A percentile compares a stretch with the other conserved stretches of the same genome.
These are phyloP conservation scores for Rosa persica DNA, from an alignment of 306 rosid species.

Conservation along the genomic window DNA sequence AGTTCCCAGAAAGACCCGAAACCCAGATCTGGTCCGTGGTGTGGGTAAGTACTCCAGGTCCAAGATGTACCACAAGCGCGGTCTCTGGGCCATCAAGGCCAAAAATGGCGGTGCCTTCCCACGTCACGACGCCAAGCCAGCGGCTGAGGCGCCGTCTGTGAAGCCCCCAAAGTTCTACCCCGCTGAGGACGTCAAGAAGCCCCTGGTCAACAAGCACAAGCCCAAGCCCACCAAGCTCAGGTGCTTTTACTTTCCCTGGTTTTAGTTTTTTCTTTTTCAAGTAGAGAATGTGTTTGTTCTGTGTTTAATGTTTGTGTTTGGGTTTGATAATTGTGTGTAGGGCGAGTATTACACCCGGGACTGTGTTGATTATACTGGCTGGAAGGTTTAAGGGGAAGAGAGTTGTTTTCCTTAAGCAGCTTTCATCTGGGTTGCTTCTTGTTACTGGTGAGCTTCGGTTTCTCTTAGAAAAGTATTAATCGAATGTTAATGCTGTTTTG, in stretches of 20 bases:
- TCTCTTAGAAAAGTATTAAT: no score
- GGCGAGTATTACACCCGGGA: conserved; percentile 34
- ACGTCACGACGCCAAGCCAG: conserved; percentile 33
- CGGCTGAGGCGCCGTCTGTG: conserved; percentile 15
- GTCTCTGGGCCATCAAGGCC: conserved; percentile 48
- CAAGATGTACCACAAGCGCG: conserved; percentile 41
- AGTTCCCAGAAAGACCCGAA: conserved; percentile 25
- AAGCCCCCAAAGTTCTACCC: conserved; percentile 42
- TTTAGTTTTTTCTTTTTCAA: neutral
- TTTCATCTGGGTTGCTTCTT: conserved; percentile 38
- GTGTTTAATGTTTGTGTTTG: neutral
- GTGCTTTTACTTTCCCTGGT: neutral
- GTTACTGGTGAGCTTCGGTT: conserved; percentile 28
- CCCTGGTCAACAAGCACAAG: conserved; percentile 35
- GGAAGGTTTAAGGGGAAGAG: conserved; percentile 47
- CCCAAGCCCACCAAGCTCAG: conserved; percentile 40
- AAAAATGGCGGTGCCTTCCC: conserved; percentile 41
- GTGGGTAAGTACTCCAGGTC: conserved; percentile 41
- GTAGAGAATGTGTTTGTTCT: neutral
- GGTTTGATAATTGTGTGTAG: conserved; percentile 8
- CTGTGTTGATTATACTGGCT: conserved; percentile 37
- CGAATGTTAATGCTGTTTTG: neutral
- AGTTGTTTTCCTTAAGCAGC: conserved; percentile 39
- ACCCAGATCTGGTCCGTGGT: conserved; percentile 40
- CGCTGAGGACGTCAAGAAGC: conserved; percentile 40